These are phyloP conservation scores for Gentiana straminea DNA, from an alignment of 257 asterid genomes.

Conservation along the genomic window DNA sequence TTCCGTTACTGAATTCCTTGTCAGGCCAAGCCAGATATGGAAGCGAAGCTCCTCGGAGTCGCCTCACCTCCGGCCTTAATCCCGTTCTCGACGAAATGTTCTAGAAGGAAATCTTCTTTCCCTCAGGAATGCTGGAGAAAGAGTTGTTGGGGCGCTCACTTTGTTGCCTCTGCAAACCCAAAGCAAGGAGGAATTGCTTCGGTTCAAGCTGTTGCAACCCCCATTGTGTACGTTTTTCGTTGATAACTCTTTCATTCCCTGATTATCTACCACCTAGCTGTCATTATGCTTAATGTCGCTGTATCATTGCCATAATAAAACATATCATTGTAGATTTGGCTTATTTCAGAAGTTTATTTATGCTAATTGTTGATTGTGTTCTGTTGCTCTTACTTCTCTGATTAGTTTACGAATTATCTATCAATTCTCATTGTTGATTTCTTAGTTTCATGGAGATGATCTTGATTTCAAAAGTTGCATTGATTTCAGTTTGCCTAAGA, in stretches of 20 bases:
- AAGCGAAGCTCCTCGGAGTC: slow-evolving; percentile 34
- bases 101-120: slow-evolving; percentile 14
- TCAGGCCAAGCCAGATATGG: slow-evolving; percentile 25
- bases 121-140: slow-evolving; percentile 11
- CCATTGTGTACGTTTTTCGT: slow-evolving; percentile 31
- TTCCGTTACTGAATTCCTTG: no score
- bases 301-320: no score
- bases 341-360: no score
- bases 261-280: no score
- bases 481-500: slow-evolving; percentile 35
- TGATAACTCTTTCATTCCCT: not conserved
- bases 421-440: not conserved
- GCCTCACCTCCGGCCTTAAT: slow-evolving; percentile 19
- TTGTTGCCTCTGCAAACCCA: slow-evolving; percentile 16
- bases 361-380: no score
- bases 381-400: no score
- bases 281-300: no score
- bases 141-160: slow-evolving; percentile 12
- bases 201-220: slow-evolving; percentile 33
- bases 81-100: slow-evolving; percentile 13
- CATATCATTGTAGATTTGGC: no score
- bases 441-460: not conserved
- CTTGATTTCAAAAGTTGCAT: slow-evolving; percentile 2
- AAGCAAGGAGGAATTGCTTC: slow-evolving; percentile 21
- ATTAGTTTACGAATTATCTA: no score